A percentile compares a stretch with the other conserved stretches of the same genome.
These are phyloP conservation scores for Diaporthe ampelina DNA, from an alignment of 2,329 filamentous ascomycete genomes.

Conservation along the genomic window DNA sequence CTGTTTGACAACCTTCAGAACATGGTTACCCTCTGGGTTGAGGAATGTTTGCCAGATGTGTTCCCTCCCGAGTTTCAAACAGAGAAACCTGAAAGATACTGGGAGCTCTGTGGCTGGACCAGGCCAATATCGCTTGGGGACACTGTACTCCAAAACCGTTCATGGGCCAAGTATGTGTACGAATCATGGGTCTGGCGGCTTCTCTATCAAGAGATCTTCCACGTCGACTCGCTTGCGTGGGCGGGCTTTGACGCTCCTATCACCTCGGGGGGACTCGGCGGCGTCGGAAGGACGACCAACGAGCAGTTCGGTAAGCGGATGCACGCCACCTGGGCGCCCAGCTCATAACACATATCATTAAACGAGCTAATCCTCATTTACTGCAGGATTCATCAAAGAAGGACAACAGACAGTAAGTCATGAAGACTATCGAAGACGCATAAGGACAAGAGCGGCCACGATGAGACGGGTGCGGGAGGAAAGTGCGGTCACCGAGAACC, in stretches of 20 bases:
- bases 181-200: constrained; percentile 28
- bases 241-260: neutral
- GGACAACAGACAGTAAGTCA: neutral
- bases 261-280: neutral
- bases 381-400: neutral
- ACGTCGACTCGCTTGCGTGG: neutral
- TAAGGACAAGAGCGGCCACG: neutral
- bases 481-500: neutral
- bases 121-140: neutral
- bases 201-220: constrained; percentile 12
- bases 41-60: neutral
- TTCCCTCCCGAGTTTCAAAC: neutral
- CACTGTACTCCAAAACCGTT: neutral
- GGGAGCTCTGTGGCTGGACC: constrained; percentile 25
- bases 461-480: neutral
- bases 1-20: neutral
- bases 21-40: neutral
- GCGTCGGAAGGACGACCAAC: neutral
- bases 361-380: neutral
- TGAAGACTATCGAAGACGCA: neutral
- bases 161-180: constrained; percentile 21
- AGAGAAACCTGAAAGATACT: neutral
- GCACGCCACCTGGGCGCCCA: too few species aligned
- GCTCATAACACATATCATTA: neutral
- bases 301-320: neutral